Percentiles rank a stretch among this genome's conserved stretches.
phyloP scores from a whole-genome alignment of 805 yeast species.

The Saturnispora hagleri region DNA sequence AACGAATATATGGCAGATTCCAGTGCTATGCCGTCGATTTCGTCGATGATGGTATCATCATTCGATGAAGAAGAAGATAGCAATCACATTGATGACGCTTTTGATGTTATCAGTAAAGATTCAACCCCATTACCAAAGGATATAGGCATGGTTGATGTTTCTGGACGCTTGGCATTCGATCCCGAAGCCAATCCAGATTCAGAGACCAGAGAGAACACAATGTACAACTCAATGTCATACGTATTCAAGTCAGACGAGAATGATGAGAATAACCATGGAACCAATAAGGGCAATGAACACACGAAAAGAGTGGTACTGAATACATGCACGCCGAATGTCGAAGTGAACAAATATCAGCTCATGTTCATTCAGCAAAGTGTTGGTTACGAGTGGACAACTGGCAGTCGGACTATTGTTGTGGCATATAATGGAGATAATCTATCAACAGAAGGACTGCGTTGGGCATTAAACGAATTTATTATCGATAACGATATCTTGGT shows the following conservation, averaged over 20 bases:
- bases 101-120: neutral
- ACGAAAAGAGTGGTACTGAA: conserved; percentile 33
- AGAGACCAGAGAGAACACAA: conserved; percentile 24
- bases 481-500: conserved; percentile 39
- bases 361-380: conserved; percentile 33
- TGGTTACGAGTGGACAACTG: conserved; percentile 21
- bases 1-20: neutral
- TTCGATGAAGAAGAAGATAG: conserved; percentile 1
- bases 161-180: conserved; percentile 12
- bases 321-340: conserved; percentile 30
- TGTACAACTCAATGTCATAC: conserved; percentile 23
- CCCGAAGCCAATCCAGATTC: conserved; percentile 18
- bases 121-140: conserved; percentile 11
- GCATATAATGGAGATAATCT: conserved; percentile 34
- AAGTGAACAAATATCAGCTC: conserved; percentile 24
- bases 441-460: conserved; percentile 34
- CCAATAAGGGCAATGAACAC: neutral
- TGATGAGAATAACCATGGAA: neutral
- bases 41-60: conserved; percentile 1
- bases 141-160: conserved; percentile 11
- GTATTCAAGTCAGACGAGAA: conserved; percentile 9
- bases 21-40: conserved; percentile 1
- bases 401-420: conserved; percentile 35
- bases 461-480: conserved; percentile 37
- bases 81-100: conserved; percentile 2